These are phyloP conservation scores for Cercis canadensis DNA, from an alignment of 306 rosid genomes.

Conservation along the genomic window DNA sequence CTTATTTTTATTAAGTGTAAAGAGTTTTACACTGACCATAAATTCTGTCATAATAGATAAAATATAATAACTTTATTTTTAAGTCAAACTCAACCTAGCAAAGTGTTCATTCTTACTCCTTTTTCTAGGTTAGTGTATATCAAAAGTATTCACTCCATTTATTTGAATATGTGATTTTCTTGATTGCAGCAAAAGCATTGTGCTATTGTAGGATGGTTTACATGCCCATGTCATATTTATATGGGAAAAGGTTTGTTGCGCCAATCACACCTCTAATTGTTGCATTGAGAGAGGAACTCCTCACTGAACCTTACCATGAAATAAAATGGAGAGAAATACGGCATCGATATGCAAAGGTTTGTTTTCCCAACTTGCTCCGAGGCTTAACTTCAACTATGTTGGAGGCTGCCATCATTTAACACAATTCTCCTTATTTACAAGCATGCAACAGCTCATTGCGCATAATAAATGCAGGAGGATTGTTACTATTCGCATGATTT, in stretches of 20 bases:
- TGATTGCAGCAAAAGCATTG: conserved; percentile 56
- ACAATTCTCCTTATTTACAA: too few species aligned
- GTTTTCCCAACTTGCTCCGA: background rate
- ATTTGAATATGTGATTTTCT: background rate
- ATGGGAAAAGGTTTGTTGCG: conserved; percentile 61
- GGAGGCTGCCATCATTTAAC: too few species aligned
- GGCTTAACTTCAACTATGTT: too few species aligned
- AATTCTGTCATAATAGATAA: too few species aligned
- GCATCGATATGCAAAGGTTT: conserved; percentile 47
- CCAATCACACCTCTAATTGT: conserved; percentile 55
- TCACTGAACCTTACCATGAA: conserved; percentile 42
- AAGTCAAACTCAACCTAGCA: too few species aligned
- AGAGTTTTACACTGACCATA: too few species aligned
- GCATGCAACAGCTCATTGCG: too few species aligned
- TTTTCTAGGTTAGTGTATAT: too few species aligned
- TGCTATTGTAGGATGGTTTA: conserved; percentile 59
- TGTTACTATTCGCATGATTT: background rate
- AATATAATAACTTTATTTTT: too few species aligned
- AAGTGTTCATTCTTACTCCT: too few species aligned
- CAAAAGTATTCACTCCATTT: too few species aligned
- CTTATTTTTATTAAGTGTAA: too few species aligned
- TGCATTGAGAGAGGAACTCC: conserved; percentile 53
- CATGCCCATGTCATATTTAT: conserved; percentile 66
- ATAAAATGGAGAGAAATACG: conserved; percentile 54
- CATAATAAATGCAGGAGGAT: background rate